These are phyloP conservation scores for Discostella stelligeroides DNA, from an alignment of 108 stramenopile genomes.

Conservation along the genomic window DNA sequence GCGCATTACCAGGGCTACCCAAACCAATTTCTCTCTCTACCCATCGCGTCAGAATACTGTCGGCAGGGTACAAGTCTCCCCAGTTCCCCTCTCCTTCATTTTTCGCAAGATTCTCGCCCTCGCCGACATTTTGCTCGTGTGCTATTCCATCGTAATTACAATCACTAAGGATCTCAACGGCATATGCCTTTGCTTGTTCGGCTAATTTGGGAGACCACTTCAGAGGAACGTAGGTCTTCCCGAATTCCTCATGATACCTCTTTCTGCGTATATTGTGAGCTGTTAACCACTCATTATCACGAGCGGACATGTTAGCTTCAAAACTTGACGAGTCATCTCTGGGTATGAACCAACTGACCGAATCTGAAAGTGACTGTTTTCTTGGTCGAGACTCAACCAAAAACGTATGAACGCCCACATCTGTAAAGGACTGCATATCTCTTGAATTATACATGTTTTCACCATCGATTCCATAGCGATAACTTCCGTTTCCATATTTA, in stretches of 20 bases:
- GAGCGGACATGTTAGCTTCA: neutral
- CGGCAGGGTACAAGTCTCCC: conserved; percentile 25
- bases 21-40: conserved; percentile 28
- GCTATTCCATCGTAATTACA: conserved; percentile 13
- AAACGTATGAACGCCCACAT: neutral
- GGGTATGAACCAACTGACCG: neutral
- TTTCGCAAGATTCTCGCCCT: conserved; percentile 37
- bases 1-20: conserved; percentile 23
- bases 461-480: conserved; percentile 13
- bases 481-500: conserved; percentile 9
- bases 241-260: conserved; percentile 21
- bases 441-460: neutral
- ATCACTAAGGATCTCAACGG: conserved; percentile 12
- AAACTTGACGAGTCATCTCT: neutral
- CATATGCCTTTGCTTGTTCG: conserved; percentile 13
- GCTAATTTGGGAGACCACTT: conserved; percentile 23
- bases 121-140: conserved; percentile 14
- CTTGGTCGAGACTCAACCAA: neutral
- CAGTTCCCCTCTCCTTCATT: conserved; percentile 17
- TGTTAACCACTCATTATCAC: conserved; percentile 31
- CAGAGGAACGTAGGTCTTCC: conserved; percentile 28
- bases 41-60: conserved; percentile 24
- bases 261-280: conserved; percentile 39
- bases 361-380: conserved; percentile 7
- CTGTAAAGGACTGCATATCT: neutral